Evolutionary conservation across 2,329 filamentous ascomycete genomes (phyloP), one percentile per base, ranked within the genome.

Genomic region (Talaromyces funiculosus): DNA sequence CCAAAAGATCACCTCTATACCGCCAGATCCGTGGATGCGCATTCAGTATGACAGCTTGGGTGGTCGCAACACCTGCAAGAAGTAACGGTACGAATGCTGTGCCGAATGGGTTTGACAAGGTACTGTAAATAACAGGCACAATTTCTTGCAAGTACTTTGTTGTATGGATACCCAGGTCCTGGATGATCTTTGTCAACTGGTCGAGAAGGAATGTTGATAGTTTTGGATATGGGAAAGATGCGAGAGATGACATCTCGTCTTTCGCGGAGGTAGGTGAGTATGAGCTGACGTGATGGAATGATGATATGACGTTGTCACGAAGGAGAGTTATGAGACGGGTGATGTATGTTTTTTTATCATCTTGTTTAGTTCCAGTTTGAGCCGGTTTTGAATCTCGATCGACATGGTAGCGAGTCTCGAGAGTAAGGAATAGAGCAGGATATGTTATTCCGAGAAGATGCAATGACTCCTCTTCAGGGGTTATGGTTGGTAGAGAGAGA

Each of bases 401-500:
- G 71, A 61, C 65, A 64, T 73, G 68, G 74, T 78, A 74, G 62
- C 76, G 63, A 67, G 82, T 74, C 49, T 75, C 67, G 7, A 78
- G 71, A 5, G 96, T 80, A 0, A 77, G 75, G 18, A 89, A 75
- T 3, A 96, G 78, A 1, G 86, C 86, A 7, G 82, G 79, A 65
- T 92, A 95, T 0, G 88, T 85, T 6, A 81, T 79, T 5, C 73
- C 69, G 1, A 96, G 81, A 3, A 97, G 76, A 1, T 70, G 68
- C 1, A 89, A 69, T 3, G 89, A 89, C 60, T 94, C 89, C 0
- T 80, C 71, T 67, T 90, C 88, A 0, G 89, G 86, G 0, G 90
- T 96, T 43, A 96, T 77, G 12, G 82, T 85, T 0, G 93, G 92
- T 5, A 96, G 80, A 67, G 86, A 90, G 7, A 88, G 81, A n/a